A percentile compares a stretch with the other conserved stretches of the same genome.
These are phyloP conservation scores for Phytopythium sindhum DNA, from an alignment of 352 stramenopile genomes.

Conservation along the genomic window DNA sequence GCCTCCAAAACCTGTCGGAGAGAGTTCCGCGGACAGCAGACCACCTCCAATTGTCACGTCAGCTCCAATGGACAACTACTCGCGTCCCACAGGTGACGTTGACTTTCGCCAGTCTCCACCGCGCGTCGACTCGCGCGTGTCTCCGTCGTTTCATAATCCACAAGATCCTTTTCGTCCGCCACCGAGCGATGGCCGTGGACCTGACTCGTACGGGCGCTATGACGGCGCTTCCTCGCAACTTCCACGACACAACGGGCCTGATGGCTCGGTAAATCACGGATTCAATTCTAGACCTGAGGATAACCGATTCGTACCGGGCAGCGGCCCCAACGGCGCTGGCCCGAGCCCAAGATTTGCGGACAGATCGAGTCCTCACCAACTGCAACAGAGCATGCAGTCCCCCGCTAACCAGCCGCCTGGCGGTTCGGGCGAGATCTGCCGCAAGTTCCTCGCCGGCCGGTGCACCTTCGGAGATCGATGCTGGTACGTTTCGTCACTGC, in stretches of 20 bases:
- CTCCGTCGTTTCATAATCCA: slow-evolving; percentile 2
- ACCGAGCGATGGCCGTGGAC: neutral
- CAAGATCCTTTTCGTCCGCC: neutral
- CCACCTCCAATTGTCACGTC: slow-evolving; percentile 49
- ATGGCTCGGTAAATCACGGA: slow-evolving; percentile 2
- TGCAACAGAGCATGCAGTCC: neutral
- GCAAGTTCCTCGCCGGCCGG: slow-evolving; percentile 61
- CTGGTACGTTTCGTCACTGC: slow-evolving; percentile 47
- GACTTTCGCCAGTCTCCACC: neutral
- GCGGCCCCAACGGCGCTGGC: neutral
- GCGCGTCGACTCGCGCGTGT: neutral
- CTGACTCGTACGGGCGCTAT: slow-evolving; percentile 2
- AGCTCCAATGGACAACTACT: slow-evolving; percentile 1
- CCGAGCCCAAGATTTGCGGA: slow-evolving; percentile 22
- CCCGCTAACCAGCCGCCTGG: slow-evolving; percentile 30
- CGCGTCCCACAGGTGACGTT: neutral
- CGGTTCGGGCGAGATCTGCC: slow-evolving; percentile 62
- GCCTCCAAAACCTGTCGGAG: slow-evolving; percentile 36
- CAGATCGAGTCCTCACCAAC: slow-evolving; percentile 15
- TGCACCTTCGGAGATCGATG: slow-evolving; percentile 82
- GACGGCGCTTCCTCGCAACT: neutral
- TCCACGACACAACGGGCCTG: neutral
- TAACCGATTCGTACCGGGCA: neutral
- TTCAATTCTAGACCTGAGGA: slow-evolving; percentile 6
- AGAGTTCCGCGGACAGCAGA: slow-evolving; percentile 26